Conservation (phyloP, 345 rosid species). For the Trapa bicornis region DNA sequence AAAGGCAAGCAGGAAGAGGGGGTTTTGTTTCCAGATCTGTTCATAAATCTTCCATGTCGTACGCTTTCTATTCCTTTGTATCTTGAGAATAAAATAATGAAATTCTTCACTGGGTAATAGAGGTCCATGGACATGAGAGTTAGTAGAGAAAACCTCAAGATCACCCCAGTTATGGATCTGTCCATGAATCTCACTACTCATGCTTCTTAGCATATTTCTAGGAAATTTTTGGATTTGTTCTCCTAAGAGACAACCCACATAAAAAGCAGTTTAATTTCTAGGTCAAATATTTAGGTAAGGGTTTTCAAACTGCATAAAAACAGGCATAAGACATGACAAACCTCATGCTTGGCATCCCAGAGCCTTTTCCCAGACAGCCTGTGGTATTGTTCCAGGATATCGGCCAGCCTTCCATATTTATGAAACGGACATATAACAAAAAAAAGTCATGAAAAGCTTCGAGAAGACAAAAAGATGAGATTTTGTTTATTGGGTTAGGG, state of each 20-base stretch:
- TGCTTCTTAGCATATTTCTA: slow-evolving; percentile 31
- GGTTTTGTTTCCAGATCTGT: slow-evolving; percentile 31
- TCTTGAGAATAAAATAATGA: slow-evolving; percentile 11
- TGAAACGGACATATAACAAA: background rate
- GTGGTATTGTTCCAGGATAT: slow-evolving; percentile 69
- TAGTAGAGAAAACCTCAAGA: background rate
- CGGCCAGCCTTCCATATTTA: slow-evolving; percentile 35
- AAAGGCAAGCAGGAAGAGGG: background rate
- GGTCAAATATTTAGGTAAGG: background rate
- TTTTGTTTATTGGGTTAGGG: too few relatives aligned
- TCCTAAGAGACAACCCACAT: too few relatives aligned
- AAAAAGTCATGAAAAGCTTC: too few relatives aligned
- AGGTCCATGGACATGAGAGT: too few relatives aligned
- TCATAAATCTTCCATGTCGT: slow-evolving; percentile 22
- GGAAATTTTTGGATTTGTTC: slow-evolving; percentile 9
- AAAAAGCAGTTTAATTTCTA: background rate
- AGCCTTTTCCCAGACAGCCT: slow-evolving; percentile 61
- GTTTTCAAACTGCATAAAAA: background rate
- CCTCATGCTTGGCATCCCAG: slow-evolving; percentile 99
- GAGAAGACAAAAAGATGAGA: too few relatives aligned
- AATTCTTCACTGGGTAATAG: background rate
- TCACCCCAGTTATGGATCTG: slow-evolving; percentile 44
- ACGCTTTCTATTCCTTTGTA: slow-evolving; percentile 1
- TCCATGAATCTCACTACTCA: slow-evolving; percentile 26
- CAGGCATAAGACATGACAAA: slow-evolving; percentile 13